Conservation (phyloP, 495 filamentous ascomycete genomes). For the Patellaria atrata region DNA sequence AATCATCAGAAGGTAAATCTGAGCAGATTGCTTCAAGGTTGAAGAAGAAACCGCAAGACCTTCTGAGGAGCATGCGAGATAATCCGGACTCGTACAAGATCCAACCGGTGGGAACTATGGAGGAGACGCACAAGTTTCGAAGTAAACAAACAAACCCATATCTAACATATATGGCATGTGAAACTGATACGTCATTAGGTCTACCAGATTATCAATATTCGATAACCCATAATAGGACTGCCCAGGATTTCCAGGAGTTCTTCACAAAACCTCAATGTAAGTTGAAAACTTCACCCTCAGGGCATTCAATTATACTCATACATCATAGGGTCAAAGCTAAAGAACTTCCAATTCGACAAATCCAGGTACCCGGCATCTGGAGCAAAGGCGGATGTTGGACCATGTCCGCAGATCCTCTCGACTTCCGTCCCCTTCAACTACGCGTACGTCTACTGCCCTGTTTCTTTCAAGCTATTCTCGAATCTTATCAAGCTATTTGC, state of each 20-base stretch:
- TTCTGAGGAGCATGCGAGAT: slow-evolving; percentile 56
- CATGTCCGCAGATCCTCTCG: slow-evolving; percentile 61
- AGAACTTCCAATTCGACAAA: slow-evolving; percentile 57
- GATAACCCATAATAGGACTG: slow-evolving; percentile 44
- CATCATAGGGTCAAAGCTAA: slow-evolving; percentile 48
- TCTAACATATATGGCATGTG: not conserved
- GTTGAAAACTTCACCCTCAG: slow-evolving; percentile 1
- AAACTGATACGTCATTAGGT: slow-evolving; percentile 5
- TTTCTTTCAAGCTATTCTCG: no score
- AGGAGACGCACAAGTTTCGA: slow-evolving; percentile 76
- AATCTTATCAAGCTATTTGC: no score
- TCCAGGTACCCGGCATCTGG: slow-evolving; percentile 41
- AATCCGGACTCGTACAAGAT: slow-evolving; percentile 54
- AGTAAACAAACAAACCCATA: slow-evolving; percentile 29
- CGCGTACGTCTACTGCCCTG: slow-evolving; percentile 8
- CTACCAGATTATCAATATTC: slow-evolving; percentile 70
- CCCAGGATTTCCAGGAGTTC: slow-evolving; percentile 46
- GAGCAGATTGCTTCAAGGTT: slow-evolving; percentile 1
- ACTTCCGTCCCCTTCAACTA: slow-evolving; percentile 56
- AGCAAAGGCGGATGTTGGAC: slow-evolving; percentile 52
- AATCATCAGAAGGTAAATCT: slow-evolving; percentile 1
- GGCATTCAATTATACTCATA: slow-evolving; percentile 1
- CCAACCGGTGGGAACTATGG: slow-evolving; percentile 57
- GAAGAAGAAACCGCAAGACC: slow-evolving; percentile 5
- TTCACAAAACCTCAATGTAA: slow-evolving; percentile 51